Base-by-base conservation (phyloP, 2,329 filamentous ascomycete genomes). In the Clonostachys rhizophaga region DNA sequence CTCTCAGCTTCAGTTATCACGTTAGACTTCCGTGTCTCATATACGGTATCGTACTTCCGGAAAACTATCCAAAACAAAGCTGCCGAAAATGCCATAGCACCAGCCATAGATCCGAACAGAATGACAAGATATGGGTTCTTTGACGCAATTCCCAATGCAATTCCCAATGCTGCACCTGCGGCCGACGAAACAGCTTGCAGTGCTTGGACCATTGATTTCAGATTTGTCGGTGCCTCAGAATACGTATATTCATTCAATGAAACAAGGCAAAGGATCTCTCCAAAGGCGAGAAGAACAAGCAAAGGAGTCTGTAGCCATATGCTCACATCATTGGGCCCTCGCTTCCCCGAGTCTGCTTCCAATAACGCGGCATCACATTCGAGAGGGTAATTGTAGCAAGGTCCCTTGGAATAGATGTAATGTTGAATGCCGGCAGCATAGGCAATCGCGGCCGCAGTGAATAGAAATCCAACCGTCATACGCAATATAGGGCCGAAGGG, bases 161-260 rank as follows among this genome's bases (percentile, higher is more conserved):
- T 78, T 3, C 78, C 80, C 17, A 89, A 64, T 33, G 76, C 77
- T 2, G 79, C 74, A 4, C 78, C 79, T 39, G 80, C 70, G 4
- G 79, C 81, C 40, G 69, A 77, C 34, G 78, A 83, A 50, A 84
- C 70, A 47, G 24, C 18, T 17, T n/a, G n/a, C 12, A 33, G n/a
- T n/a, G 41, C 41, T 30, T 43, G 41, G 20, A 43, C 41, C 17
- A 43, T 18, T n/a, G 18, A 16, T 30, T 33, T 43, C 41, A 43
- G 13, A n/a, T 30, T 33, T 16, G n/a, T 43, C 3, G 85, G 85
- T 0, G 85, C 85, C 64, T 88, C 87, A 56, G 83, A 86, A 65
- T 83, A 89, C 14, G 84, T 85, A 54, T 88, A 88, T 60, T 89
- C 85, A 12, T 86, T 74, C 50, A 80, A 79, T 2, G 84, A 86